Conservation (phyloP, 805 yeast species). For the Metschnikowia similis region DNA sequence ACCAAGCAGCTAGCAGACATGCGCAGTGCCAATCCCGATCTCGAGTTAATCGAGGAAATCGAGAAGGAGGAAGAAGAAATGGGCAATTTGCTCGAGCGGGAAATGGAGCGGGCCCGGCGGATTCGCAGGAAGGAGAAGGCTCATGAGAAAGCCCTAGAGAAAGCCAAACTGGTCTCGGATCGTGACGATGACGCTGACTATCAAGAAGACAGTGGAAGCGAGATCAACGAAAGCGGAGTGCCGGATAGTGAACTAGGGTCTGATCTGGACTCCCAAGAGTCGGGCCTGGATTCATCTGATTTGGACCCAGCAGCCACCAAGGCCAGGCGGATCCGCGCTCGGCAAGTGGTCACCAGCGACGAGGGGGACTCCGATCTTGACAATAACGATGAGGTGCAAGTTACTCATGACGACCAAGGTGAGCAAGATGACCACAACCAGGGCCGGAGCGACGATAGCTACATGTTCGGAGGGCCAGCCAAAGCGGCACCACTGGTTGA, state of each 20-base stretch:
- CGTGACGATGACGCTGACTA: constrained; percentile 14
- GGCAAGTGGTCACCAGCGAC: constrained; percentile 12
- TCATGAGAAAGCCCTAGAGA: constrained; percentile 35
- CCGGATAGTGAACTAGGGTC: constrained; percentile 16
- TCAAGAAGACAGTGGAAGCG: constrained; percentile 5
- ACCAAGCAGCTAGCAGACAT: constrained; percentile 37
- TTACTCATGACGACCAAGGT: not conserved
- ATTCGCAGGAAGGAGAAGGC: constrained; percentile 42
- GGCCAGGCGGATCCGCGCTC: constrained; percentile 5
- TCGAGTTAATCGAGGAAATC: constrained; percentile 31
- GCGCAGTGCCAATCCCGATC: constrained; percentile 19
- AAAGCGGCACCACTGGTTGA: constrained; percentile 1
- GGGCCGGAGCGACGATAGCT: constrained; percentile 14
- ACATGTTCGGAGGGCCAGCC: constrained; percentile 16
- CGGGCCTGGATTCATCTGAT: not conserved
- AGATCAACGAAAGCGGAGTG: constrained; percentile 18
- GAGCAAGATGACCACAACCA: constrained; percentile 15
- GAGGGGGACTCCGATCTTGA: constrained; percentile 8
- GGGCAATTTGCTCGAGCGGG: constrained; percentile 46
- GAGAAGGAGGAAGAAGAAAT: constrained; percentile 42
- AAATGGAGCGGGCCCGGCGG: constrained; percentile 44
- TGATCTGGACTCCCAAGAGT: not conserved
- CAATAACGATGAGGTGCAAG: not conserved
- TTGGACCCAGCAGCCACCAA: not conserved
- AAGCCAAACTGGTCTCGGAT: constrained; percentile 30